Base-by-base conservation (phyloP, 345 rosid species). In the Populus alba region DNA sequence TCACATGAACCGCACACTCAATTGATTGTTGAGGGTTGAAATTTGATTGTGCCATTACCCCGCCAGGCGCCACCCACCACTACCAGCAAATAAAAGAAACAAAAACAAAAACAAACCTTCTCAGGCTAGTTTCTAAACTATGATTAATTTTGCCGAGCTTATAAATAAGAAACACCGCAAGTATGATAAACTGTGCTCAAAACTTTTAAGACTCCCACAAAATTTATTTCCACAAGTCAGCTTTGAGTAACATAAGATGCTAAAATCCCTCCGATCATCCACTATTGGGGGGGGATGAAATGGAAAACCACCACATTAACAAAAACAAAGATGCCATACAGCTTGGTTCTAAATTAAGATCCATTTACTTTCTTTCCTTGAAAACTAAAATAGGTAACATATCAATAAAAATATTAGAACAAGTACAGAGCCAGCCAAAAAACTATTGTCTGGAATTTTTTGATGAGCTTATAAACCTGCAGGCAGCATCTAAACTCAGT, bases 401-500 rank as follows among this genome's bases (percentile, higher is more conserved):
- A 39, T 47, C 12, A 66, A 57, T 33, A 61, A 37, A 23, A 13
- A 23, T 38, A 47, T 45, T 31, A 9, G 11, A 35, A 15, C n/a
- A 27, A n/a, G 10, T 35, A 43, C 81, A 35, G 29, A 27, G 47
- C 81, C 39, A 8, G 61, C 25, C 57, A 74, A 49, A 62, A 61
- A 8, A 23, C 78, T 77, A 85, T 59, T 70, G 69, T 27, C 31
- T 68, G 12, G 47, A 59, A 39, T 67, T 67, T 66, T 70, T 76
- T n/a, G 81, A 76, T 3, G 77, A 84, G 72, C 77, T 72, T 18
- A 90, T 49, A 75, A 81, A 80, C 73, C 76, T 86, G 71, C 79
- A 47, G 69, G 97, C 95, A 77, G 92, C 90, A 79, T 91, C 91
- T 79, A 75, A 78, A 77, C 83, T 87, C 82, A 95, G 78, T 61